Evolutionary conservation across 2,329 filamentous ascomycete genomes (phyloP).

Genomic region (Trichoderma koningiopsis): DNA sequence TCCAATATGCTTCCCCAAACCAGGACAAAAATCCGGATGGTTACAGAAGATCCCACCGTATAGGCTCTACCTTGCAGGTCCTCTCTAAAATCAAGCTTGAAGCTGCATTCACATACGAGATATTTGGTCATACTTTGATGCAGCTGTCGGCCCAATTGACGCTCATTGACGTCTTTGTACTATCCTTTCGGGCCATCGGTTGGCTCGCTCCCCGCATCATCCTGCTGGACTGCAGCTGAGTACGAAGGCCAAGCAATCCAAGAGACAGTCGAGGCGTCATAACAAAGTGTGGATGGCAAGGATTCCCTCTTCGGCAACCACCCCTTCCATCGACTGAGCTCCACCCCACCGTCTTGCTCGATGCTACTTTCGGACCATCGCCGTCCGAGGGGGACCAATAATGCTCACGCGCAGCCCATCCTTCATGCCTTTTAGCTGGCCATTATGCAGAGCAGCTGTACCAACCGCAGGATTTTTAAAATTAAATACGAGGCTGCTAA

Average conservation of each 20-base stretch:
- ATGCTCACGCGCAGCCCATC: constrained; percentile 2
- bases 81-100: not conserved
- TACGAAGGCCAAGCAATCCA: not conserved
- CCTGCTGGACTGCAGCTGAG: not conserved
- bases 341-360: constrained; percentile 15
- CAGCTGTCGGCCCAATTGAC: not conserved
- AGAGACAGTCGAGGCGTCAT: not conserved
- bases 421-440: constrained; percentile 1
- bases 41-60: not conserved
- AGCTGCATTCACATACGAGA: constrained; percentile 1
- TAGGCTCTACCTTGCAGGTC: not conserved
- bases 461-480: constrained; percentile 1
- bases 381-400: constrained; percentile 22
- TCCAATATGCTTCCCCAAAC: not conserved
- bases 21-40: not conserved
- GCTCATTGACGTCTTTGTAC: not conserved
- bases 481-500: constrained; percentile 14
- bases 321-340: not conserved
- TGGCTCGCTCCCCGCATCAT: constrained; percentile 3
- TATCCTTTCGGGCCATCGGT: constrained; percentile 16
- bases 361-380: constrained; percentile 24
- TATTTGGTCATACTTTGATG: not conserved
- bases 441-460: constrained; percentile 8
- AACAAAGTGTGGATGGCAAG: constrained; percentile 5
- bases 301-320: constrained; percentile 11